These are phyloP conservation scores for Passalora sequoiae DNA, from an alignment of 2,329 filamentous ascomycete genomes.

Conservation along the genomic window DNA sequence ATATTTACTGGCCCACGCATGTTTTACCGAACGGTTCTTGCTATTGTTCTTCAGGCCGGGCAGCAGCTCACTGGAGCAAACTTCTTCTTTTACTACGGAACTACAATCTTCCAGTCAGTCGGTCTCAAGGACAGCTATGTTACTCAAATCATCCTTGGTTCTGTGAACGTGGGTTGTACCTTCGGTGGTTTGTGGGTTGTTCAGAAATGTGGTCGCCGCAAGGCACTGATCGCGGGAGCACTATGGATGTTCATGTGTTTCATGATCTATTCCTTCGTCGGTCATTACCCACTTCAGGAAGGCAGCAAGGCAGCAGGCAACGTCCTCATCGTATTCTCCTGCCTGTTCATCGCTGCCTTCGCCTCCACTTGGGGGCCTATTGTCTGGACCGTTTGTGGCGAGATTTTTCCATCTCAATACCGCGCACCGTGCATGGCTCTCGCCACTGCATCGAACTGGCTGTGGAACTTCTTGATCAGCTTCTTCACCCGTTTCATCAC, in stretches of 20 bases:
- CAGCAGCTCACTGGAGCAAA: slow-evolving; percentile 42
- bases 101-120: slow-evolving; percentile 39
- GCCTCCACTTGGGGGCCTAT: slow-evolving; percentile 34
- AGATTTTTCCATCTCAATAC: slow-evolving; percentile 36
- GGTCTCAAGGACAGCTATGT: slow-evolving; percentile 40
- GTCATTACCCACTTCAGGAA: slow-evolving; percentile 26
- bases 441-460: slow-evolving; percentile 43
- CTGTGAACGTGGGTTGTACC: slow-evolving; percentile 47
- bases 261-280: slow-evolving; percentile 49
- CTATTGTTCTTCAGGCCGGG: slow-evolving; percentile 30
- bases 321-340: slow-evolving; percentile 35
- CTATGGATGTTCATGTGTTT: slow-evolving; percentile 51
- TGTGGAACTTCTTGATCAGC: slow-evolving; percentile 31
- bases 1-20: slow-evolving; percentile 30
- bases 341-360: slow-evolving; percentile 35
- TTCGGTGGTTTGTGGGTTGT: slow-evolving; percentile 46
- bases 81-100: slow-evolving; percentile 34
- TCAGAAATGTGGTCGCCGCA: slow-evolving; percentile 47
- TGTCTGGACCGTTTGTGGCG: slow-evolving; percentile 35
- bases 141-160: slow-evolving; percentile 45
- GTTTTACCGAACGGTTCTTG: slow-evolving; percentile 31
- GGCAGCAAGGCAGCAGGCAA: slow-evolving; percentile 26
- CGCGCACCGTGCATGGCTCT: slow-evolving; percentile 43
- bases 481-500: slow-evolving; percentile 39
- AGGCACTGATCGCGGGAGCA: slow-evolving; percentile 44